phyloP scores from a whole-genome alignment of 192 early-diverging fungal genomes.

The Umbelopsis isabellina region DNA sequence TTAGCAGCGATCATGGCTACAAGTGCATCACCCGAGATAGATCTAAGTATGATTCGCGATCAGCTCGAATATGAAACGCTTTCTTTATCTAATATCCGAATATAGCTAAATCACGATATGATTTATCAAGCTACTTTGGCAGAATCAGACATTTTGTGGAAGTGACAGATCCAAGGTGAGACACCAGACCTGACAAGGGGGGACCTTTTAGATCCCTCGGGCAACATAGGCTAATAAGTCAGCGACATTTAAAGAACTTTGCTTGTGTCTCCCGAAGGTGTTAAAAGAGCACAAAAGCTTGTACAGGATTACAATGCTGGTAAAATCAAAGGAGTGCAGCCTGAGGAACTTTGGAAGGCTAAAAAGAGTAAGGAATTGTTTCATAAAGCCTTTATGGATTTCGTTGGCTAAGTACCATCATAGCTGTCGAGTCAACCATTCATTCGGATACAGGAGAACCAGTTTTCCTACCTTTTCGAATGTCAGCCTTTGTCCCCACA shows the following conservation, averaged over 20 bases:
- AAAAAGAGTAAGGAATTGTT: conserved; percentile 58
- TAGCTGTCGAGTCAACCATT: conserved; percentile 72
- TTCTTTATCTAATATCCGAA: neutral
- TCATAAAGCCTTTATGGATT: conserved; percentile 13
- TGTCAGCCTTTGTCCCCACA: conserved; percentile 85
- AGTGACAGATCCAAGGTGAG: conserved; percentile 68
- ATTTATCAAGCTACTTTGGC: conserved; percentile 75
- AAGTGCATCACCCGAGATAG: conserved; percentile 1
- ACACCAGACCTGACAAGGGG: neutral
- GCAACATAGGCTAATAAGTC: no score
- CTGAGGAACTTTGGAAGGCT: conserved; percentile 69
- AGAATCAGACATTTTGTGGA: conserved; percentile 75
- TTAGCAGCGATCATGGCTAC: neutral
- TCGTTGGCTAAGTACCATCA: neutral
- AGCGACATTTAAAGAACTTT: conserved; percentile 52
- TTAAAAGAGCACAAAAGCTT: conserved; percentile 62
- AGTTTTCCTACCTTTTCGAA: conserved; percentile 78
- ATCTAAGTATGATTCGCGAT: neutral
- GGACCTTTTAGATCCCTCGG: neutral
- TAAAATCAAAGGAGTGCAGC: conserved; percentile 39
- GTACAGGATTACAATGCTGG: conserved; percentile 64
- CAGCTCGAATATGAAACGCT: no score
- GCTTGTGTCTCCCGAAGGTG: conserved; percentile 57
- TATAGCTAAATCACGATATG: conserved; percentile 57
- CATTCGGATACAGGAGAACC: conserved; percentile 84